phyloP scores from a whole-genome alignment of 1,139 yeast genomes.

The Yamadazyma diospyri region DNA sequence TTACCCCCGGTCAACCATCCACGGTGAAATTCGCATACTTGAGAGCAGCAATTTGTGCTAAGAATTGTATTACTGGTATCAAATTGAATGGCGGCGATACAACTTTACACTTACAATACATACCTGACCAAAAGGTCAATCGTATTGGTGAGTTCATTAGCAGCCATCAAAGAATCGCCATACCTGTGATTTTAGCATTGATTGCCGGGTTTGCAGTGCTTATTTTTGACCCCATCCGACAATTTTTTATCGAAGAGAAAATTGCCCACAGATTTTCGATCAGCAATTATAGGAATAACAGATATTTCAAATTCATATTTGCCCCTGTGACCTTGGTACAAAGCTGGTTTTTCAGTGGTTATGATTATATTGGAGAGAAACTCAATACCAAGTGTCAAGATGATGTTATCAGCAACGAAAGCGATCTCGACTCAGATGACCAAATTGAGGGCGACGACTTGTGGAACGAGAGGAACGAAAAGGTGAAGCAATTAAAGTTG shows the following conservation, averaged over 20 bases:
- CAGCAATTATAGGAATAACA: conserved; percentile 29
- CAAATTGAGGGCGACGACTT: conserved; percentile 11
- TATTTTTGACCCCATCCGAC: conserved; percentile 89
- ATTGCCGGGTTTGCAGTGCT: conserved; percentile 77
- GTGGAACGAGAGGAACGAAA: conserved; percentile 71
- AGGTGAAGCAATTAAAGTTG: conserved; percentile 63
- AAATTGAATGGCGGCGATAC: conserved; percentile 51
- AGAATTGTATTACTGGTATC: conserved; percentile 86
- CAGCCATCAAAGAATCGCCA: conserved; percentile 79
- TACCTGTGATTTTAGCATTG: conserved; percentile 49
- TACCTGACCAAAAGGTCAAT: conserved; percentile 51
- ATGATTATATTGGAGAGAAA: conserved; percentile 26
- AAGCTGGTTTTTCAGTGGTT: conserved; percentile 26
- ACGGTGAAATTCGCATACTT: conserved; percentile 51
- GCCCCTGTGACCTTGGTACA: conserved; percentile 24
- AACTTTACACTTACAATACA: conserved; percentile 69
- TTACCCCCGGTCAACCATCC: conserved; percentile 44
- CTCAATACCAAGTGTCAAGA: conserved; percentile 16
- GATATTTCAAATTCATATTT: conserved; percentile 24
- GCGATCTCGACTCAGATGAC: conserved; percentile 10
- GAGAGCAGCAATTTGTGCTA: conserved; percentile 79
- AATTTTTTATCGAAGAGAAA: conserved; percentile 72
- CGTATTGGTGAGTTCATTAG: conserved; percentile 52
- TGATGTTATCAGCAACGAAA: conserved; percentile 15
- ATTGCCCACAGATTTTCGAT: conserved; percentile 51